A percentile compares a stretch with the other conserved stretches of the same genome.
These are phyloP conservation scores for Termitomyces sp. DNA, from an alignment of 768 basidiomycete genomes.

Conservation along the genomic window DNA sequence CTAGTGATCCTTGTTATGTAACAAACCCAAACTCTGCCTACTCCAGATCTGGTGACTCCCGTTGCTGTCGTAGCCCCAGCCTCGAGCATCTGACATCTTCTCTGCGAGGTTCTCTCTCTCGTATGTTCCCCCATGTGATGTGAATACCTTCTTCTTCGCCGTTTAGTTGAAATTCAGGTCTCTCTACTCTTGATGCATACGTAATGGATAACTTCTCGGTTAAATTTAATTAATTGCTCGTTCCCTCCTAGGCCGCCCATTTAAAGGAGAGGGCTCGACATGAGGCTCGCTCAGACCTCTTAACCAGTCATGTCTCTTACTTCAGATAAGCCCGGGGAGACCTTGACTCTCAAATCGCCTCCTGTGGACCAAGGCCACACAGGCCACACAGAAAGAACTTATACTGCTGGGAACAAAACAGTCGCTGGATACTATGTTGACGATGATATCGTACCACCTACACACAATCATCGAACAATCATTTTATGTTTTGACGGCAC, in stretches of 20 bases:
- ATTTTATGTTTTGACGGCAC: constrained; percentile 75
- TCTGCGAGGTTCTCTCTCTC: neutral
- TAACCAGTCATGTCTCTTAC: neutral
- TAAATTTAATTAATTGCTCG: neutral
- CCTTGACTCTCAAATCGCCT: constrained; percentile 8
- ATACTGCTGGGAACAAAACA: constrained; percentile 8
- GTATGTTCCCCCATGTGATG: neutral
- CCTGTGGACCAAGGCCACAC: constrained; percentile 10
- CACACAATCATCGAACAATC: constrained; percentile 43
- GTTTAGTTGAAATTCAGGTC: too few relatives aligned
- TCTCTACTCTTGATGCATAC: neutral
- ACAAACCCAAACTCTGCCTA: too few relatives aligned
- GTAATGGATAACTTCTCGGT: neutral
- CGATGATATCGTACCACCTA: constrained; percentile 37
- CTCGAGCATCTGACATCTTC: neutral
- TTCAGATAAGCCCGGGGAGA: neutral
- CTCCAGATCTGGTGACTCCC: too few relatives aligned
- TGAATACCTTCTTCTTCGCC: neutral
- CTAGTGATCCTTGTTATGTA: too few relatives aligned
- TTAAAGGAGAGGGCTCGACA: neutral
- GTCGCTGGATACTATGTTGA: constrained; percentile 1
- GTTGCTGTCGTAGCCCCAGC: too few relatives aligned
- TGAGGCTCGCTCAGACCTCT: neutral
- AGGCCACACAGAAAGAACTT: constrained; percentile 14
- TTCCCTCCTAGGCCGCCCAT: neutral